Conservation (phyloP, 1,139 yeast genomes). For the Oligophagozyma castellii region DNA sequence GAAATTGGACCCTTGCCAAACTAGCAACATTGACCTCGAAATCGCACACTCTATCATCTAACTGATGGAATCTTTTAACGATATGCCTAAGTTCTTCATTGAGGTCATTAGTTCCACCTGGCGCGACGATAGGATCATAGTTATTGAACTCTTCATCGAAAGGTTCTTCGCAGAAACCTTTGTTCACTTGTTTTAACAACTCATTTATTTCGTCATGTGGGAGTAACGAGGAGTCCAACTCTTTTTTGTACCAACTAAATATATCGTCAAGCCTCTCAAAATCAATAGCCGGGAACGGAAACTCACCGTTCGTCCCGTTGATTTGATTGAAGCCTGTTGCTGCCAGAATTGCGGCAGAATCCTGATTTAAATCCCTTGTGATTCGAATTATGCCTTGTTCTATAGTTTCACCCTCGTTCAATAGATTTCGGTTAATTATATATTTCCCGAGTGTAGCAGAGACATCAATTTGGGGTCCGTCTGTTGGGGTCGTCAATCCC, state of each 20-base stretch:
- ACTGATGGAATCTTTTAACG: slow-evolving; percentile 19
- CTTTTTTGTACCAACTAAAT: slow-evolving; percentile 15
- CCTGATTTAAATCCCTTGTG: slow-evolving; percentile 19
- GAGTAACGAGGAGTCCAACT: slow-evolving; percentile 8
- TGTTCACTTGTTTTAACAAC: slow-evolving; percentile 15
- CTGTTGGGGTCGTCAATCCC: slow-evolving; percentile 24
- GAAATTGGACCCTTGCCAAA: slow-evolving; percentile 24
- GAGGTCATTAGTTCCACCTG: slow-evolving; percentile 18
- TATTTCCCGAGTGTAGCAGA: slow-evolving; percentile 21
- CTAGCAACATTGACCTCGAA: slow-evolving; percentile 26
- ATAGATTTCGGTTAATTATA: slow-evolving; percentile 16
- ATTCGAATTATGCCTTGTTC: slow-evolving; percentile 20
- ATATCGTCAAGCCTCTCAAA: slow-evolving; percentile 22
- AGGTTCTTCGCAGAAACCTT: slow-evolving; percentile 22
- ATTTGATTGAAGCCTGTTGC: slow-evolving; percentile 23
- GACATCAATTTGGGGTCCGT: slow-evolving; percentile 24
- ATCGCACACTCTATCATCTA: slow-evolving; percentile 23
- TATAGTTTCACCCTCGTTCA: slow-evolving; percentile 15
- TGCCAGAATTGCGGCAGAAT: slow-evolving; percentile 24
- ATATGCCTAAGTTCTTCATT: slow-evolving; percentile 23
- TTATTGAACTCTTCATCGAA: slow-evolving; percentile 20
- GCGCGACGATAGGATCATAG: slow-evolving; percentile 18
- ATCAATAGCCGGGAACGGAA: slow-evolving; percentile 21
- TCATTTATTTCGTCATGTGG: slow-evolving; percentile 13
- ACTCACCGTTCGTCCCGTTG: slow-evolving; percentile 20